Evolutionary conservation across 768 basidiomycete species (phyloP), one percentile per base, ranked within the genome.

Genomic region (Ramaria rubella): DNA sequence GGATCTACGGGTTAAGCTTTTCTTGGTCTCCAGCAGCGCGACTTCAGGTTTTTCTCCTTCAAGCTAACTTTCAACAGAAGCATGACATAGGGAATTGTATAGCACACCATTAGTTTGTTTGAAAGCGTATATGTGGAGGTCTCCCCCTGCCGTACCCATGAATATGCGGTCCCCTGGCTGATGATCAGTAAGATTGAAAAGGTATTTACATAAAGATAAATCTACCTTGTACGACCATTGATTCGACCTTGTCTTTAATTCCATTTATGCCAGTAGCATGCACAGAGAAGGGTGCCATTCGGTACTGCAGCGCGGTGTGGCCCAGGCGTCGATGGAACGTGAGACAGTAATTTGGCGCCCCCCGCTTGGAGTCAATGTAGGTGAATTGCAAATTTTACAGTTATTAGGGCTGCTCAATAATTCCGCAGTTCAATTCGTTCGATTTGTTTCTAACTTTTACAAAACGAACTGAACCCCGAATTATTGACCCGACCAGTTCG

Each of bases 11-110:
- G 81, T 76, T 31, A 92, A 66, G 12, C 70, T 73, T 63, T 84
- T 86, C 80, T 79, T 90, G 29, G 77, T 77, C 63, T 90, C 87
- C 4, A 85, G 71, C 1, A 82, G 69, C 36, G 75, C 72, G 0
- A 77, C 65, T 27, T 73, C 69, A 30, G 61, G 65, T 19, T 67
- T 72, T 42, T 70, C 73, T 61, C 29, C 31, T 59, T 29, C 24
- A 46, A 45, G 30, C 57, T 57, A 6, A 48, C 33, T 48, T 31
- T 34, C 42, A 21, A 33, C 29, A 14, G 15, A 23, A 38, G 23
- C 27, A 33, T 31, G 48, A 17, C 50, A 21, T 4, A 30, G 6
- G 48, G 19, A 27, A 52, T 5, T 46, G 2, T 14, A n/a, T 40
- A 56, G 23, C 19, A 57, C 51, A 34, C 45, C 40, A 21, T 73